phyloP scores from a whole-genome alignment of 257 asterid species.

The Solanum microdontum region DNA sequence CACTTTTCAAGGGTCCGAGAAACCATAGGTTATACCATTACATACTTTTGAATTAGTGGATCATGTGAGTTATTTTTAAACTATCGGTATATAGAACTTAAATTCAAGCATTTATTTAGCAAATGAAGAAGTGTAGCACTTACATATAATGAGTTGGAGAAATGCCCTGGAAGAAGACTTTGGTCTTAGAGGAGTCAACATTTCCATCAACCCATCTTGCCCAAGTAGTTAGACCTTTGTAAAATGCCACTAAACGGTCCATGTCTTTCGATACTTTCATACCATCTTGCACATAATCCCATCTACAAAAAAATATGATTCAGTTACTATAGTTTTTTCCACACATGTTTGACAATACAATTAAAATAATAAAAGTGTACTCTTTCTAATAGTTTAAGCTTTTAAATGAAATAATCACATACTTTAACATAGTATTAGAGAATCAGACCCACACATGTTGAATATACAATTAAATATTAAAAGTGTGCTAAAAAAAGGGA shows the following conservation, averaged over 20 bases:
- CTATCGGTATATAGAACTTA: not conserved
- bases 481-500: too few relatives aligned
- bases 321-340: not conserved
- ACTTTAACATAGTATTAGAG: too few relatives aligned
- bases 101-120: not conserved
- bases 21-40: not conserved
- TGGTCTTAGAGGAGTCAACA: conserved; percentile 44
- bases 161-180: conserved; percentile 60
- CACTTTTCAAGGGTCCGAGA: not conserved
- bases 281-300: conserved; percentile 56
- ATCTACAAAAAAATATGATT: conserved; percentile 11
- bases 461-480: too few relatives aligned
- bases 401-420: too few relatives aligned
- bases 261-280: conserved; percentile 34
- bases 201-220: conserved; percentile 50
- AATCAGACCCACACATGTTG: too few relatives aligned
- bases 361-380: too few relatives aligned
- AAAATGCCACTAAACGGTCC: conserved; percentile 54
- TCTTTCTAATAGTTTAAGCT: too few relatives aligned
- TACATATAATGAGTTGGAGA: conserved; percentile 62
- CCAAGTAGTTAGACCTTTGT: conserved; percentile 63
- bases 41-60: not conserved
- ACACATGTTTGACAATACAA: too few relatives aligned
- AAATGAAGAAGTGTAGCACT: conserved; percentile 5
- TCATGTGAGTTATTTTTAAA: too few relatives aligned